phyloP scores from a whole-genome alignment of 2,329 filamentous ascomycete genomes.

The Nemania sp. region DNA sequence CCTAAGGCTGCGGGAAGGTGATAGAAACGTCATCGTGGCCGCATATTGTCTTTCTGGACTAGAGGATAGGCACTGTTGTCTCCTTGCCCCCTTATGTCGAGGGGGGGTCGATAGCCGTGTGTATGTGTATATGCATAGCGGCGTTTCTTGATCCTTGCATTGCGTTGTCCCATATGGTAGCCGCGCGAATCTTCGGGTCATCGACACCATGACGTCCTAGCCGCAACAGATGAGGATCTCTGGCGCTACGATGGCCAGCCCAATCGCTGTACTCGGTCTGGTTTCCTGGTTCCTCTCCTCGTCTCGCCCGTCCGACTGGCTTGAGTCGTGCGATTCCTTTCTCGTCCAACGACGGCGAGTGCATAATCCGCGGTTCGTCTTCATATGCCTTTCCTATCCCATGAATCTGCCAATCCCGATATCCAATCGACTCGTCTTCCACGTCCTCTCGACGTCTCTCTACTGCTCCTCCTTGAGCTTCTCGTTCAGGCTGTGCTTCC shows the following conservation, averaged over 20 bases:
- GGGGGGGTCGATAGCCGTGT: neutral
- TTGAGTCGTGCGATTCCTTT: neutral
- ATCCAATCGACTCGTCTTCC: neutral
- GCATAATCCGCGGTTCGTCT: neutral
- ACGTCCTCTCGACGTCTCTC: neutral
- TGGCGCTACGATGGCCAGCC: neutral
- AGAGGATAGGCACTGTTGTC: neutral
- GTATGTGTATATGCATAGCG: too few species aligned
- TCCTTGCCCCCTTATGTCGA: neutral
- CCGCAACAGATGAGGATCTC: neutral
- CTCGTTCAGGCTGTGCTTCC: slow-evolving; percentile 55
- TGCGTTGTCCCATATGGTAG: neutral
- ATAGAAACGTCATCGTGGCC: neutral
- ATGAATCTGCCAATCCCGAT: neutral
- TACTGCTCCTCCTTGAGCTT: slow-evolving; percentile 37
- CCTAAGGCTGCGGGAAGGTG: neutral
- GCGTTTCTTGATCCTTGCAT: neutral
- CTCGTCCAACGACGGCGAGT: neutral
- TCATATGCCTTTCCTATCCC: neutral
- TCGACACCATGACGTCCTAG: neutral
- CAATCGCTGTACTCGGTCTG: neutral
- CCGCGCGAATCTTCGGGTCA: neutral
- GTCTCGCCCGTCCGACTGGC: neutral
- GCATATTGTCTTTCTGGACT: neutral
- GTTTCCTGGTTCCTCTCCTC: neutral